Evolutionary conservation across 805 yeast species (phyloP), one percentile per base, ranked within the genome.

Genomic region (Yarrowia alimentaria): DNA sequence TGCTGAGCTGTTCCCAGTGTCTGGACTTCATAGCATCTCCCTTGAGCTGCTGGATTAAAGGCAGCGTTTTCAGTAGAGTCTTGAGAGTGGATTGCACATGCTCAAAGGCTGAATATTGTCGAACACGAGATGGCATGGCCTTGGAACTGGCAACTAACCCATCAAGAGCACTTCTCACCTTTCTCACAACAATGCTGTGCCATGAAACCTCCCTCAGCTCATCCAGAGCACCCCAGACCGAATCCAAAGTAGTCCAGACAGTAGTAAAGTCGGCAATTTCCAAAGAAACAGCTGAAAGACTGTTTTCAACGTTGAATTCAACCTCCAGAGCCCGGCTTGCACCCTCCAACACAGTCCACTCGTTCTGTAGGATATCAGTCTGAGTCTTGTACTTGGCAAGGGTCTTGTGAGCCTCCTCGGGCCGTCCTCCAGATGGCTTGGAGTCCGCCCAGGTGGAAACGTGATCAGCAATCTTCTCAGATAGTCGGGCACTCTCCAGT

Each of bases 61-160:
- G 62, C 29, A 68, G 61, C 21, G 72, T 59, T 51, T 71, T 66
- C 11, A 76, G 57, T 35, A 72, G 58, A 1, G 62, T 61, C 38
- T 75, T 76, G 7, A 84, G 62, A 1, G 57, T 55, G 7, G 61
- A 62, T 55, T 79, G 80, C n/a, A 82, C 69, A 14, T 74, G 73
- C 55, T 77, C 81, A 61, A 81, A 82, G 0, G 90, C 89, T 0
- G 80, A 69, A 61, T 85, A 83, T 55, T 80, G 88, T 6, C 86
- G 71, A 19, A 83, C 71, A 12, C 75, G 70, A 0, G 72, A 64
- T 0, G 91, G 86, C 67, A 81, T 70, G 0, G 73, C 57, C 48
- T 80, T 71, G 2, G 82, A 68, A 0, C 59, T 59, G 1, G 65
- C 63, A 1, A 78, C 55, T 10, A 83, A 61, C 1, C 70, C 76